A percentile compares a stretch with the other conserved stretches of the same genome.
Conservation (phyloP, 1,284 basidiomycete genomes). For the Taiwanofungus camphoratus region DNA sequence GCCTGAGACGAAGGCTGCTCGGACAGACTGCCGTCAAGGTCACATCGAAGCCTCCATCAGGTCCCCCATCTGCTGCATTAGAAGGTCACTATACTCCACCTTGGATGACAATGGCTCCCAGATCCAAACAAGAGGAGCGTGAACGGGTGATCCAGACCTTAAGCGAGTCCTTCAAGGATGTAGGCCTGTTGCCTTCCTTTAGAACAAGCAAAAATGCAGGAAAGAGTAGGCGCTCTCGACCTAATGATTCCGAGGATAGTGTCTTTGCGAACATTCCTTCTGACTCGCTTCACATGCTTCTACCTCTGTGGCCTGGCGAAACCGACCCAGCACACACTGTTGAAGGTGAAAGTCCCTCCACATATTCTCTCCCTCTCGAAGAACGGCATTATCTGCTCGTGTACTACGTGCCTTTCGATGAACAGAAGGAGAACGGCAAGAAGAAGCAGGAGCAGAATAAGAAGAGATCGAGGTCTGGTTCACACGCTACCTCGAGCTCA, state of each 20-base stretch:
- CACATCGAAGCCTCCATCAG: conserved; percentile 15
- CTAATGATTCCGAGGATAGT: conserved; percentile 28
- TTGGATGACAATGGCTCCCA: conserved; percentile 60
- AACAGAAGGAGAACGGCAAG: conserved; percentile 21
- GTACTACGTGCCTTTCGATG: conserved; percentile 55
- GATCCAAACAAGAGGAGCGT: conserved; percentile 59
- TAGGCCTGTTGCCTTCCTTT: conserved; percentile 64
- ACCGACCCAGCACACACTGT: conserved; percentile 41
- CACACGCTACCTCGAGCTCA: conserved; percentile 27
- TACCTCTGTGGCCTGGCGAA: conserved; percentile 78
- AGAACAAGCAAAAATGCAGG: conserved; percentile 21
- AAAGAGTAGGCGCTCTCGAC: conserved; percentile 28
- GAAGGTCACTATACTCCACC: conserved; percentile 42
- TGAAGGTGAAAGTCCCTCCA: conserved; percentile 26
- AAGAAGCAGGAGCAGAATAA: conserved; percentile 31
- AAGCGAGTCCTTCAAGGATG: conserved; percentile 71
- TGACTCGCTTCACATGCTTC: conserved; percentile 70
- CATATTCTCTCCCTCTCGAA: conserved; percentile 39
- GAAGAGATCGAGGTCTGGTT: conserved; percentile 27
- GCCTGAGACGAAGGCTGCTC: conserved; percentile 20
- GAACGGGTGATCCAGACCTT: conserved; percentile 63
- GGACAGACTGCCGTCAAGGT: conserved; percentile 18
- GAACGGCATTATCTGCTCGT: conserved; percentile 67
- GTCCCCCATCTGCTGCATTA: conserved; percentile 16
- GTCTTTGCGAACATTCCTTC: conserved; percentile 60